Conservation (phyloP, 495 filamentous ascomycete genomes). For the Neurospora sublineolata region DNA sequence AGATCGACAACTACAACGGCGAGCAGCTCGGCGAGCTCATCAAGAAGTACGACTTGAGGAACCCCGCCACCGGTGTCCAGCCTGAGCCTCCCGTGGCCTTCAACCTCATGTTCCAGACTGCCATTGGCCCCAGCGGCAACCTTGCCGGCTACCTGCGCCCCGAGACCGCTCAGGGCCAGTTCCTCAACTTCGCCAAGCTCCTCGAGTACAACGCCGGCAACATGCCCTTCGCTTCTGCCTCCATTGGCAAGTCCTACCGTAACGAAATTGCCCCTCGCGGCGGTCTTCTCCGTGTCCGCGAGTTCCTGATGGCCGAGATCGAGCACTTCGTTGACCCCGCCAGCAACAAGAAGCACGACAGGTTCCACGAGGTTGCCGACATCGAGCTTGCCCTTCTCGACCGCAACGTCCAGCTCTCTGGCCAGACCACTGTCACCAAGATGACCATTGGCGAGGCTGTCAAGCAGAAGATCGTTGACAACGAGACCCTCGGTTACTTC, state of each 20-base stretch:
- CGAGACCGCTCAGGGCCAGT: slow-evolving; percentile 68
- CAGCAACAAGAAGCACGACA: slow-evolving; percentile 56
- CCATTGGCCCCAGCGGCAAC: slow-evolving; percentile 55
- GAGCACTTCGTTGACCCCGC: slow-evolving; percentile 71
- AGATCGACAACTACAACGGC: slow-evolving; percentile 68
- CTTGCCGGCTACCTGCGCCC: slow-evolving; percentile 54
- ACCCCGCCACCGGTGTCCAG: slow-evolving; percentile 47
- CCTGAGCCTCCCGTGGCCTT: slow-evolving; percentile 55
- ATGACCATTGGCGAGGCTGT: slow-evolving; percentile 64
- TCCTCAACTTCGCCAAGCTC: slow-evolving; percentile 63
- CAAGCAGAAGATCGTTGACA: slow-evolving; percentile 56
- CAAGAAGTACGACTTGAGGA: slow-evolving; percentile 58
- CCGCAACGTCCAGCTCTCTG: slow-evolving; percentile 59
- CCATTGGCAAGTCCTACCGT: slow-evolving; percentile 67
- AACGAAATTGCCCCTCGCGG: slow-evolving; percentile 69
- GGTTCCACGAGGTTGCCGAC: slow-evolving; percentile 56
- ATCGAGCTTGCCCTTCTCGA: slow-evolving; percentile 58
- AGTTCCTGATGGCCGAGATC: slow-evolving; percentile 77
- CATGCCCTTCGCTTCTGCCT: slow-evolving; percentile 71
- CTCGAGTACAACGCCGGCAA: slow-evolving; percentile 63
- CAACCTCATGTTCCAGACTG: slow-evolving; percentile 72
- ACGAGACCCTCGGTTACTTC: slow-evolving; percentile 84
- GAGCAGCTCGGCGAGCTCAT: slow-evolving; percentile 59
- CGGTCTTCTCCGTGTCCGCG: slow-evolving; percentile 65
- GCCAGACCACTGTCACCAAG: slow-evolving; percentile 48